These are phyloP conservation scores for Filobasidium uniguttulatum DNA, from an alignment of 1,284 basidiomycete genomes.

Conservation along the genomic window DNA sequence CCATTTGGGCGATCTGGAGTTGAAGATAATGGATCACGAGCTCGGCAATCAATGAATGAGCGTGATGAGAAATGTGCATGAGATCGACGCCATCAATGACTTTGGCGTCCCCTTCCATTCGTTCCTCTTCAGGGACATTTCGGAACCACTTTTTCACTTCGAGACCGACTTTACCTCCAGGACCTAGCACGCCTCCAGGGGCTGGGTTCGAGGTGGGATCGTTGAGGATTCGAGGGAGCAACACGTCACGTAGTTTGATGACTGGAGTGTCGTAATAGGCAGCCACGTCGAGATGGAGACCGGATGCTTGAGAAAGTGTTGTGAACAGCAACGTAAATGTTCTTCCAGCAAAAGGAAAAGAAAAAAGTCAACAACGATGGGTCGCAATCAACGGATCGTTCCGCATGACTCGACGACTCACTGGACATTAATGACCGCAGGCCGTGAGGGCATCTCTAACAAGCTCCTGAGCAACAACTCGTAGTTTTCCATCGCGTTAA, in stretches of 20 bases:
- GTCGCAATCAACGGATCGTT: background rate
- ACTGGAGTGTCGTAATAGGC: slow-evolving; percentile 34
- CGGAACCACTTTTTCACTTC: slow-evolving; percentile 28
- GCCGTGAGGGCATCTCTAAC: slow-evolving; percentile 25
- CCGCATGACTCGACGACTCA: too few relatives aligned
- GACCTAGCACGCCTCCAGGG: slow-evolving; percentile 1
- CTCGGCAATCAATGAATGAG: slow-evolving; percentile 25
- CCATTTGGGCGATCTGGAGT: slow-evolving; percentile 29
- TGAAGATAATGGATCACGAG: slow-evolving; percentile 28
- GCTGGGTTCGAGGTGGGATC: slow-evolving; percentile 26
- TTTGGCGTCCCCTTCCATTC: slow-evolving; percentile 26
- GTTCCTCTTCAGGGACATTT: slow-evolving; percentile 21
- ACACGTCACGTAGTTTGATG: slow-evolving; percentile 28
- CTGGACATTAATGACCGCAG: slow-evolving; percentile 34
- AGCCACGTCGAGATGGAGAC: slow-evolving; percentile 30
- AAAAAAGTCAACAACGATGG: background rate
- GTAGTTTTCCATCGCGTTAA: slow-evolving; percentile 21
- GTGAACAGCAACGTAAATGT: slow-evolving; percentile 34
- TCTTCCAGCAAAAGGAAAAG: slow-evolving; percentile 15
- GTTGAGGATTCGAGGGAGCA: slow-evolving; percentile 28
- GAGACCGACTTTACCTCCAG: background rate
- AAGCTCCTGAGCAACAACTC: slow-evolving; percentile 28
- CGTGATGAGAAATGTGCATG: slow-evolving; percentile 30
- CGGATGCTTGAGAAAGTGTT: slow-evolving; percentile 24
- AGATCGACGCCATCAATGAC: slow-evolving; percentile 30